Conservation (phyloP, 768 basidiomycete species). For the Trametes cinnabarina region DNA sequence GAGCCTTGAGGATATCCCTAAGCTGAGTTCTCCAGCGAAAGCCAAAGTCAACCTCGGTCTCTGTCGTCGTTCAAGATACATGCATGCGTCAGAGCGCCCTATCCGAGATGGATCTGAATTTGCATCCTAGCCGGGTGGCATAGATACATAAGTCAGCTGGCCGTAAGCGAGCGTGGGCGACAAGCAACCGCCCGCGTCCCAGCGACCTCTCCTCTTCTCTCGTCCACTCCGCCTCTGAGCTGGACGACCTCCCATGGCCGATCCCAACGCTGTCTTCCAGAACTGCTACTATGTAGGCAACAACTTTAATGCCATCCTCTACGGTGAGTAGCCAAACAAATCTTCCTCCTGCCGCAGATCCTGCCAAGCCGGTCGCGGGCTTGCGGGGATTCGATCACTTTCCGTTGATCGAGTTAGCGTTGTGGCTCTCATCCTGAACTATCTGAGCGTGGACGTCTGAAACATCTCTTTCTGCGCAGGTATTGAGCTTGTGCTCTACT, state of each 20-base stretch:
- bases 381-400: not conserved
- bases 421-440: not conserved
- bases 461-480: conserved; percentile 13
- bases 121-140: too few species aligned
- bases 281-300: conserved; percentile 28
- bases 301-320: conserved; percentile 30
- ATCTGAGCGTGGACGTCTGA: not conserved
- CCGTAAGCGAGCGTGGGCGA: not conserved
- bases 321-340: conserved; percentile 17
- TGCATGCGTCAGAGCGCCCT: not conserved
- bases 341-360: not conserved
- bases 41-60: too few species aligned
- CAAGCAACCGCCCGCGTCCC: not conserved
- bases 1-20: too few species aligned
- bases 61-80: not conserved
- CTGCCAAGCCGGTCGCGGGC: not conserved
- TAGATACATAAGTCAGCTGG: too few species aligned
- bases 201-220: not conserved
- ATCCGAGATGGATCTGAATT: too few species aligned
- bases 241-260: conserved; percentile 1
- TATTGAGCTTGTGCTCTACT: conserved; percentile 29
- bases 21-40: too few species aligned
- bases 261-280: conserved; percentile 20
- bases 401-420: not conserved
- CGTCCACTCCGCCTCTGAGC: not conserved